These are phyloP conservation scores for Rhizopus arrhizus DNA, from an alignment of 371 early-diverging fungal genomes.

Conservation along the genomic window DNA sequence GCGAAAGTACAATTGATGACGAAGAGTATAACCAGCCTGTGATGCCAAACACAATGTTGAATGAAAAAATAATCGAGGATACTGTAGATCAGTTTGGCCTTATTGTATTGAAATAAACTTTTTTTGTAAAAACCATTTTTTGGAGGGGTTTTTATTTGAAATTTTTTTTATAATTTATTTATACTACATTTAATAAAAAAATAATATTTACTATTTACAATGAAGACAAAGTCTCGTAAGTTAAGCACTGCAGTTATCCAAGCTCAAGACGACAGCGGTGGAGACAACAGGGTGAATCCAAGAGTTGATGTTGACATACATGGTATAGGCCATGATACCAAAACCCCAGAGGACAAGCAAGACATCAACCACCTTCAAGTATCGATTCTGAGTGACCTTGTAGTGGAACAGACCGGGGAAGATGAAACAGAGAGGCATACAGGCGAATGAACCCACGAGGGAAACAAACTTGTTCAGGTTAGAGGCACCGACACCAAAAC, in stretches of 20 bases:
- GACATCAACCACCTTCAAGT: slow-evolving; percentile 43
- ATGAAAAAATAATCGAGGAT: slow-evolving; percentile 3
- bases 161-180: neutral
- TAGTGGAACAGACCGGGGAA: slow-evolving; percentile 70
- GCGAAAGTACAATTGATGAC: no score
- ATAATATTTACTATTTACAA: slow-evolving; percentile 6
- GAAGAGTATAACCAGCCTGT: no score
- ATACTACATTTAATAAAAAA: neutral
- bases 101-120: neutral
- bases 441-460: slow-evolving; percentile 52
- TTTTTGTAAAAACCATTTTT: neutral
- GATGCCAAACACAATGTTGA: neutral
- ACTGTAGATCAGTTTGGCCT: slow-evolving; percentile 5
- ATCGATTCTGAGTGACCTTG: slow-evolving; percentile 46
- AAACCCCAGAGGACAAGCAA: slow-evolving; percentile 57
- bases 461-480: slow-evolving; percentile 76
- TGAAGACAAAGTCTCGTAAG: slow-evolving; percentile 7
- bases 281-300: slow-evolving; percentile 35
- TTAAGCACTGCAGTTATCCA: slow-evolving; percentile 2
- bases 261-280: neutral
- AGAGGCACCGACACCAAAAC: slow-evolving; percentile 63
- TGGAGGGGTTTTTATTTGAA: neutral
- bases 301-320: slow-evolving; percentile 42
- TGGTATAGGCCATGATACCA: slow-evolving; percentile 52
- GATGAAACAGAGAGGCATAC: slow-evolving; percentile 49